phyloP scores from a whole-genome alignment of 352 stramenopile genomes.

The Phytophthora pini region DNA sequence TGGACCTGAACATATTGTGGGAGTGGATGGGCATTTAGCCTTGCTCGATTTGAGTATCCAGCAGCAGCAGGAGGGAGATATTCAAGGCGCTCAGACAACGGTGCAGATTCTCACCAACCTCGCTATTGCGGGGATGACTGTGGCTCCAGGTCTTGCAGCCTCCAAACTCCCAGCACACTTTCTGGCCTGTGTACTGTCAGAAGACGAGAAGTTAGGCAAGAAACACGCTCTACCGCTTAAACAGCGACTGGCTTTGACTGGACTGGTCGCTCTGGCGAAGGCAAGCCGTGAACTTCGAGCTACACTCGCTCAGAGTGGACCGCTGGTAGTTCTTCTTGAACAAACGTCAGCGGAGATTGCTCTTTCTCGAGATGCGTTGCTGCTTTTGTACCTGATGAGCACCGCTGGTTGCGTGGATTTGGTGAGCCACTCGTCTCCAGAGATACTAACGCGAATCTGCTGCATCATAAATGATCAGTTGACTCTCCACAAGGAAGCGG shows the following conservation, averaged over 20 bases:
- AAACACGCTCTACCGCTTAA: constrained; percentile 19
- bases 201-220: constrained; percentile 8
- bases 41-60: constrained; percentile 53
- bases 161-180: constrained; percentile 62
- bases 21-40: constrained; percentile 40
- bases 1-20: constrained; percentile 49
- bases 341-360: background rate
- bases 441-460: constrained; percentile 27
- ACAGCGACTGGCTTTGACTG: constrained; percentile 34
- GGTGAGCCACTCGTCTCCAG: constrained; percentile 16
- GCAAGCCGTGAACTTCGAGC: constrained; percentile 38
- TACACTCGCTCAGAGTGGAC: constrained; percentile 31
- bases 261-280: constrained; percentile 50
- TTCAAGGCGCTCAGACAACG: constrained; percentile 34
- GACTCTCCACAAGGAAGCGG: constrained; percentile 2
- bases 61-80: constrained; percentile 32
- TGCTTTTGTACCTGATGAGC: constrained; percentile 35
- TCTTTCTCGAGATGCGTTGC: constrained; percentile 34
- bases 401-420: constrained; percentile 19
- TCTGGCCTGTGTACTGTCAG: constrained; percentile 41
- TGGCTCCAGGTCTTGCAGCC: constrained; percentile 34
- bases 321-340: constrained; percentile 44
- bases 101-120: constrained; percentile 65
- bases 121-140: constrained; percentile 27
- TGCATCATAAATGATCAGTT: constrained; percentile 9